Evolutionary conservation across 2,329 filamentous ascomycete species (phyloP).

Genomic region (Colletotrichum agaves): DNA sequence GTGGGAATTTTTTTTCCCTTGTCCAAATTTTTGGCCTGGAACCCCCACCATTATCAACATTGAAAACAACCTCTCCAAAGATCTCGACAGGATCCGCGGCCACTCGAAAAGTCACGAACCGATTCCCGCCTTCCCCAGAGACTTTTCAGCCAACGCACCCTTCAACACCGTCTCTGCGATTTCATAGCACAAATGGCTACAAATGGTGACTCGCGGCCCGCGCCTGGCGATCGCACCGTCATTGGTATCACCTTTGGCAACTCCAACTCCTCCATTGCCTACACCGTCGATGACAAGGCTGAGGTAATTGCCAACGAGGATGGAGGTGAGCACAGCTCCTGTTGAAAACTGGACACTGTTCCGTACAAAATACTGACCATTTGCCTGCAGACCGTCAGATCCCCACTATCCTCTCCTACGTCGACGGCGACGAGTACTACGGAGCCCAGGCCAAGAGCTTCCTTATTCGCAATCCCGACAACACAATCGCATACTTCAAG

Average conservation of each 20-base stretch:
- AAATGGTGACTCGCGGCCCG: slow-evolving; percentile 54
- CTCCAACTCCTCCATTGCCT: slow-evolving; percentile 97
- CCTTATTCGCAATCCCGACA: slow-evolving; percentile 89
- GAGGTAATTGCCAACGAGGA: slow-evolving; percentile 99
- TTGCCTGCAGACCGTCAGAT: slow-evolving; percentile 86
- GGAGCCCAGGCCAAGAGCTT: slow-evolving; percentile 95
- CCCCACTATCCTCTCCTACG: slow-evolving; percentile 91
- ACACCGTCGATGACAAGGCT: slow-evolving; percentile 91
- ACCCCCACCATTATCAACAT: slow-evolving; percentile 37
- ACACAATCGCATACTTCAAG: slow-evolving; percentile 95
- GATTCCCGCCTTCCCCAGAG: slow-evolving; percentile 1
- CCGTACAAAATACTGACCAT: slow-evolving; percentile 10
- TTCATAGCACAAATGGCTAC: slow-evolving; percentile 55
- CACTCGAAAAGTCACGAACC: slow-evolving; percentile 8
- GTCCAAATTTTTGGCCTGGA: slow-evolving; percentile 32
- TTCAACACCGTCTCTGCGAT: slow-evolving; percentile 20
- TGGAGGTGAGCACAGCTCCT: slow-evolving; percentile 68
- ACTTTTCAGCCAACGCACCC: not conserved
- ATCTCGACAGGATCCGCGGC: slow-evolving; percentile 23
- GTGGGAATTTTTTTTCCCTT: slow-evolving; percentile 35
- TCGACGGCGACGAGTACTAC: slow-evolving; percentile 96
- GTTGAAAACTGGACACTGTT: slow-evolving; percentile 46
- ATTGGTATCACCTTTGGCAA: slow-evolving; percentile 99
- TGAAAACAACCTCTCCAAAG: slow-evolving; percentile 28
- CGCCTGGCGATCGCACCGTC: slow-evolving; percentile 72